Evolutionary conservation across 164 flowering plant species (phyloP), one percentile per base, ranked within the genome.

Genomic region (Berberis thunbergii): DNA sequence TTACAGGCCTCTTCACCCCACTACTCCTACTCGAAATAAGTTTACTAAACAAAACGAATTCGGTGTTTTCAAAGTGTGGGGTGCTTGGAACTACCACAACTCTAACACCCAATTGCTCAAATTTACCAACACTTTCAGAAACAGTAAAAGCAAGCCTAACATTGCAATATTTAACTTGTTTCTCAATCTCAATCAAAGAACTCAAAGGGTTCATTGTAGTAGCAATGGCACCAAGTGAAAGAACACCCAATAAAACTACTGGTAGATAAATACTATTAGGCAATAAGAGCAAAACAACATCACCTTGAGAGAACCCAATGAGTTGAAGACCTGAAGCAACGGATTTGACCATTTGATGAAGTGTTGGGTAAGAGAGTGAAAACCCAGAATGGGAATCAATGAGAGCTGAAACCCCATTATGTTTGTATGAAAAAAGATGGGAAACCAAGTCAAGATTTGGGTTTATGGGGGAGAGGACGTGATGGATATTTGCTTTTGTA

Each of bases 181-280:
- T 83, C 57, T 66, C 72, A 42, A 85, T 71, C 73, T 89, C 98
- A 1, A 40, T 43, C 10, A 71, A 5, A 66, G 67, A 83, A 65
- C 84, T 81, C 6, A 78, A 64, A 6, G 98, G 96, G 71, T 76
- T 89, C 82, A 85, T 77, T 64, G 96, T 44, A 41, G 86, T 76
- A 5, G 75, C 89, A 62, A 84, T 62, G 2, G 84, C 98, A 59
- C 98, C 98, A 40, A 81, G 4, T 42, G 71, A 77, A 55, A 87
- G 2, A 62, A 81, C 75, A 60, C 80, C 82, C 72, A 91, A 59
- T 62, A 82, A 78, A 61, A 83, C 42, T 13, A 87, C 55, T n/a
- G 98, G 95, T 13, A 69, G 83, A 67, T 73, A 70, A 60, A 89
- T 62, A 54, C 83, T 81, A 65, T 86, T 92, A 0, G 91, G 97